Conservation (phyloP, 345 rosid species). For the Cardamine resedifolia region DNA sequence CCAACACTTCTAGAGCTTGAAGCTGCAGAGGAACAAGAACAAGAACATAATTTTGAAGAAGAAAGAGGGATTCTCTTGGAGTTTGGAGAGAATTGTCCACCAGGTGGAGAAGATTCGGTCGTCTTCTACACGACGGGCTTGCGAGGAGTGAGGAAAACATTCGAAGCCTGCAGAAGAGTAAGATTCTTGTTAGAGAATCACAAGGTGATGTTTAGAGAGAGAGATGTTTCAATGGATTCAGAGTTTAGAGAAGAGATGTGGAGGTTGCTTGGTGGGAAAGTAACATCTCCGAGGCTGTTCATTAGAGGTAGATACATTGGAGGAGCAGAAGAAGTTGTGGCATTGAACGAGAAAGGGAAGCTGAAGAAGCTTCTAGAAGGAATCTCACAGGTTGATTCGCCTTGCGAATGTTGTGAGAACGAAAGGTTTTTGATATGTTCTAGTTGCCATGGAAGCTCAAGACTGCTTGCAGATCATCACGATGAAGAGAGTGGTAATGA, state of each 20-base stretch:
- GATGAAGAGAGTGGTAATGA: conserved; percentile 32
- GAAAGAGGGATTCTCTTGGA: conserved; percentile 38
- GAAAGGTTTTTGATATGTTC: conserved; percentile 67
- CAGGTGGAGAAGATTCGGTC: conserved; percentile 64
- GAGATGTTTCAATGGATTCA: conserved; percentile 77
- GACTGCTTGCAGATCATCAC: conserved; percentile 32
- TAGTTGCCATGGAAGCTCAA: conserved; percentile 72
- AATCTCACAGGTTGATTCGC: conserved; percentile 26
- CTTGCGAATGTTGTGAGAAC: conserved; percentile 54
- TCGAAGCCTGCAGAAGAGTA: conserved; percentile 65
- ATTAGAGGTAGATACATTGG: conserved; percentile 77
- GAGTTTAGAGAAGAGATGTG: conserved; percentile 81
- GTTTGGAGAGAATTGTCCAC: conserved; percentile 61
- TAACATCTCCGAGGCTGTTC: conserved; percentile 75
- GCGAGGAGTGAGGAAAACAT: conserved; percentile 79
- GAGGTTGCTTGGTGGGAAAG: conserved; percentile 55
- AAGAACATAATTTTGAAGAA: conserved; percentile 16
- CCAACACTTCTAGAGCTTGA: conserved; percentile 26
- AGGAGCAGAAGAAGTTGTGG: conserved; percentile 76
- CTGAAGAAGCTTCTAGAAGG: conserved; percentile 66
- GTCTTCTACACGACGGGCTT: conserved; percentile 79
- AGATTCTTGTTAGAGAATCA: conserved; percentile 65
- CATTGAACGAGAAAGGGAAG: conserved; percentile 77
- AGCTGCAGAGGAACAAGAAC: conserved; percentile 38
- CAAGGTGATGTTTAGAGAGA: conserved; percentile 51